These are phyloP conservation scores for Boletus fagicola DNA, from an alignment of 768 basidiomycete species.

Conservation along the genomic window DNA sequence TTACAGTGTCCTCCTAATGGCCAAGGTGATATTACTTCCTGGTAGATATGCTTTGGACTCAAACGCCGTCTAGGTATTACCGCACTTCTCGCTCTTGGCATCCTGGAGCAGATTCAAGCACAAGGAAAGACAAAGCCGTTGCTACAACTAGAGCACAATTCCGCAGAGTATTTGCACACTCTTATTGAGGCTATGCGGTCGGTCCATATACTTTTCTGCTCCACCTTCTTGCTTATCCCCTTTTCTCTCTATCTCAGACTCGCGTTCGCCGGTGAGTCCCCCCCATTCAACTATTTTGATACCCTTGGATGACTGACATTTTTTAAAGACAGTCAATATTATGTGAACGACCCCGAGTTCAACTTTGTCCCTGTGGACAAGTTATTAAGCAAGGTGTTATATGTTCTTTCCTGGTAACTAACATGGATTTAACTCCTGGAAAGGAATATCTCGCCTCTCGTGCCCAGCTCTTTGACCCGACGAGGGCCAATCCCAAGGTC, in stretches of 20 bases:
- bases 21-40: constrained; percentile 56
- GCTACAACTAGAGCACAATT: constrained; percentile 85
- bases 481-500: constrained; percentile 61
- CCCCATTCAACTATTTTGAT: neutral
- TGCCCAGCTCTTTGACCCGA: constrained; percentile 75
- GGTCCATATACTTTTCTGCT: constrained; percentile 16
- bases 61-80: constrained; percentile 60
- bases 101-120: constrained; percentile 82
- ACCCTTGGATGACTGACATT: neutral
- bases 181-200: constrained; percentile 84
- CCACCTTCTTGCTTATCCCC: constrained; percentile 2
- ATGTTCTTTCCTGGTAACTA: neutral
- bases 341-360: constrained; percentile 88
- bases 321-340: constrained; percentile 73
- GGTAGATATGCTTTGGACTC: neutral
- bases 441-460: constrained; percentile 83
- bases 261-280: constrained; percentile 66
- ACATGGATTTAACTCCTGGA: neutral
- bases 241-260: constrained; percentile 37
- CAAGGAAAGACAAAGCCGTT: constrained; percentile 68
- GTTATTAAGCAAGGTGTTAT: constrained; percentile 74
- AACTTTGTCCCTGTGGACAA: constrained; percentile 75
- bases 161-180: constrained; percentile 81
- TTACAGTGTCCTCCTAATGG: constrained; percentile 91
- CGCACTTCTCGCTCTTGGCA: constrained; percentile 88